Conservation (phyloP, 352 stramenopile species). For the Globisporangium perplexum region DNA sequence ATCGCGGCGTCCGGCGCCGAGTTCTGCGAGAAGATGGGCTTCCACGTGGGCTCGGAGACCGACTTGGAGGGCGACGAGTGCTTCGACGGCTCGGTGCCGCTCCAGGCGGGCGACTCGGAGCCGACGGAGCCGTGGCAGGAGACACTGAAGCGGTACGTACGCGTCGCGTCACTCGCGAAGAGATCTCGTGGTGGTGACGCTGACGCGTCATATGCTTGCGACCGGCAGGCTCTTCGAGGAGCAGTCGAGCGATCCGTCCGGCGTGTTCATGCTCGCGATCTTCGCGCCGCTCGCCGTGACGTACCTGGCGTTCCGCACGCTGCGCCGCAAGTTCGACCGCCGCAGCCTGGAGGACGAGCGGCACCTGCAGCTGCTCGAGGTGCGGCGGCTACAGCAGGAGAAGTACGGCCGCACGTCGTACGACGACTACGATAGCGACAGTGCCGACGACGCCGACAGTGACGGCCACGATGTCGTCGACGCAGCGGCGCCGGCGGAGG, state of each 20-base stretch:
- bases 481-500: not conserved
- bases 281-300: constrained; percentile 54
- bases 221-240: constrained; percentile 46
- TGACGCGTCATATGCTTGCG: not conserved
- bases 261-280: constrained; percentile 51
- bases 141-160: constrained; percentile 24
- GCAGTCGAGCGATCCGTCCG: constrained; percentile 64
- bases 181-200: no score
- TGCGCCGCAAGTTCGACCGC: constrained; percentile 37
- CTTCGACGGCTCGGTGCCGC: constrained; percentile 77
- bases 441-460: constrained; percentile 11
- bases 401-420: constrained; percentile 39
- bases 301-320: constrained; percentile 38
- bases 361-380: constrained; percentile 63
- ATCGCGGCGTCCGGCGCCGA: constrained; percentile 50
- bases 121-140: constrained; percentile 56
- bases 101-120: constrained; percentile 40
- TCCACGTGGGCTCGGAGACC: constrained; percentile 55
- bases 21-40: constrained; percentile 79
- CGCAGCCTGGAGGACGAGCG: constrained; percentile 24
- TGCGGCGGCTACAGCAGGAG: constrained; percentile 65
- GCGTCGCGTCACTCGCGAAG: no score
- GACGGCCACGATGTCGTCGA: not conserved
- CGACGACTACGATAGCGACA: constrained; percentile 56
- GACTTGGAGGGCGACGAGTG: constrained; percentile 72